Conservation (phyloP, 768 basidiomycete genomes). For the Mycena belliarum region DNA sequence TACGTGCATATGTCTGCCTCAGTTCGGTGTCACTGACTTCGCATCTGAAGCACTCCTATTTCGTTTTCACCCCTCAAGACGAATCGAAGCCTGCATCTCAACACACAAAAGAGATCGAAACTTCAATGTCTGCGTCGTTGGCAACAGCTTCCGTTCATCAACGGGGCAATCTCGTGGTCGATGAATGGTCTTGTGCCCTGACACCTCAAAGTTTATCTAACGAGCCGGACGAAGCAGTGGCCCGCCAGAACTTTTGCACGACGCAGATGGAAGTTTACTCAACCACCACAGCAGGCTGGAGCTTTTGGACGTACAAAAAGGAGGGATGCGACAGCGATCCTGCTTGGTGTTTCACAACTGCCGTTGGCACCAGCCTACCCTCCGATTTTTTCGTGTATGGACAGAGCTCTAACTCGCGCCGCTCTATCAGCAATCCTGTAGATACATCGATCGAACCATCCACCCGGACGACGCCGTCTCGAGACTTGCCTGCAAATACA, state of each 20-base stretch:
- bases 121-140: slow-evolving; percentile 37
- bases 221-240: slow-evolving; percentile 44
- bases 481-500: not conserved
- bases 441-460: not conserved
- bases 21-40: not conserved
- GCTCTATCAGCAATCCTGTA: not conserved
- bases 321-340: slow-evolving; percentile 59
- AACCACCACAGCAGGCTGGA: slow-evolving; percentile 60
- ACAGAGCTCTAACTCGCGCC: slow-evolving; percentile 11
- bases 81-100: slow-evolving; percentile 48
- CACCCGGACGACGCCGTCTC: not conserved
- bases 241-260: slow-evolving; percentile 53
- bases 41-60: slow-evolving; percentile 54
- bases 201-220: slow-evolving; percentile 57
- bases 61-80: slow-evolving; percentile 63
- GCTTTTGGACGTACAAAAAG: slow-evolving; percentile 70
- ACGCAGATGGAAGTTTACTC: slow-evolving; percentile 61
- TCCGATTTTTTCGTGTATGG: slow-evolving; percentile 55
- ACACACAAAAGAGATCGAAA: slow-evolving; percentile 53
- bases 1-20: not conserved
- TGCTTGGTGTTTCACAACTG: slow-evolving; percentile 71
- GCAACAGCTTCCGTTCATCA: slow-evolving; percentile 27
- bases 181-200: slow-evolving; percentile 82
- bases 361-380: slow-evolving; percentile 59
- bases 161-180: slow-evolving; percentile 63